Evolutionary conservation across 345 rosid species (phyloP).

Genomic region (Xanthoceras sorbifolium): DNA sequence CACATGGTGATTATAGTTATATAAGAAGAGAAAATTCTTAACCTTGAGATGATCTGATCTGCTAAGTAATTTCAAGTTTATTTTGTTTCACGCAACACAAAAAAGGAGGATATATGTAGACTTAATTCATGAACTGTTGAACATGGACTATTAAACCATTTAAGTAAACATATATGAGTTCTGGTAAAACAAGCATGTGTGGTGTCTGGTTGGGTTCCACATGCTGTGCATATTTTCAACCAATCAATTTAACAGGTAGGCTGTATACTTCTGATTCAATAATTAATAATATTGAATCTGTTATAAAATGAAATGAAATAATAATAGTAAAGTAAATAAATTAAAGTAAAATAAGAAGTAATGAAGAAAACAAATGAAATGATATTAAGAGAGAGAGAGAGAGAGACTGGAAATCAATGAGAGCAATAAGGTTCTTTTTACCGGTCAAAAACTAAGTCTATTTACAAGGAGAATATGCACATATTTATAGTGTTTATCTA

Average conservation of each 20-base stretch:
- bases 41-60: neutral
- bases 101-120: neutral
- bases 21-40: neutral
- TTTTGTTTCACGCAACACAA: neutral
- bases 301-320: too few relatives aligned
- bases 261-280: too few relatives aligned
- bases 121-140: neutral
- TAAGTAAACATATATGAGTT: neutral
- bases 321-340: too few relatives aligned
- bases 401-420: too few relatives aligned
- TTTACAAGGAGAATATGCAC: too few relatives aligned
- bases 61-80: neutral
- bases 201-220: neutral
- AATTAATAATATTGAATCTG: too few relatives aligned
- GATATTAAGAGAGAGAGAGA: too few relatives aligned
- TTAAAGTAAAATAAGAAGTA: too few relatives aligned
- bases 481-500: too few relatives aligned
- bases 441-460: too few relatives aligned
- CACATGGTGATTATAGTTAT: neutral
- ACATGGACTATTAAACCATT: neutral
- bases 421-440: too few relatives aligned
- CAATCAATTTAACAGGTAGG: neutral
- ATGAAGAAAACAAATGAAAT: too few relatives aligned
- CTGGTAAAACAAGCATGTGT: neutral
- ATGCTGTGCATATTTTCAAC: neutral